These are phyloP conservation scores for carrot (Daucus carota) DNA, from an alignment of 129 eudicot genomes.

Conservation along the genomic window DH1_v3.0 NC_030387.2:7285501-7286000, in stretches of 20 bases:
- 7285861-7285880: neutral
- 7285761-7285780: neutral
- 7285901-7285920: neutral
- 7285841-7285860: neutral
- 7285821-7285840: neutral
- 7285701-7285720: slow-evolving; percentile 47
- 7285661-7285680: slow-evolving; percentile 30
- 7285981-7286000: neutral
- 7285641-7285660: slow-evolving; percentile 32
- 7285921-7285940: neutral
- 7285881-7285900: neutral
- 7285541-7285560: neutral
- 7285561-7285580: neutral
- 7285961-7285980: neutral
- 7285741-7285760: slow-evolving; percentile 43
- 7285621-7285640: slow-evolving; percentile 40
- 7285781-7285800: neutral
- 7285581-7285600: slow-evolving; percentile 51
- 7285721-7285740: slow-evolving; percentile 24
- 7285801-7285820: neutral
- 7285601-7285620: slow-evolving; percentile 28
- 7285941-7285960: neutral
- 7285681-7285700: slow-evolving; percentile 28
- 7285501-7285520: slow-evolving; percentile 45
- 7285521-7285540: neutral